phyloP scores from a whole-genome alignment of 306 rosid genomes.

The Quercus ilex region DNA sequence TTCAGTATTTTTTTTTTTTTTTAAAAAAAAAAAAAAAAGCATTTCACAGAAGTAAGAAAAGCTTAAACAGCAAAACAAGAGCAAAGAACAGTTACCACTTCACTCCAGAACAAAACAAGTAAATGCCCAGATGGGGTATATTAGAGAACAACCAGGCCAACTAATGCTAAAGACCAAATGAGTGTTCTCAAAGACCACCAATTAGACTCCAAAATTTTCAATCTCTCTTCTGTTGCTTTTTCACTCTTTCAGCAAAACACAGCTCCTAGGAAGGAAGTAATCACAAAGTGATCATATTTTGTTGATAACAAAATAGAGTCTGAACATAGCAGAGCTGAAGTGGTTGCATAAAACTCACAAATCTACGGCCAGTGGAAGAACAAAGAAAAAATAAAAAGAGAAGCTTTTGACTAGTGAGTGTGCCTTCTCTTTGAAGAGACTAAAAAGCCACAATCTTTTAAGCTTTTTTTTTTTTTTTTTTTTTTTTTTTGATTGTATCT shows the following conservation, averaged over 20 bases:
- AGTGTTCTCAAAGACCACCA: conserved; percentile 22
- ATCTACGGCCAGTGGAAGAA: conserved; percentile 26
- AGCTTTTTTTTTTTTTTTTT: no score
- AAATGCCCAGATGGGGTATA: conserved; percentile 21
- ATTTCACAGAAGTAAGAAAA: conserved; percentile 14
- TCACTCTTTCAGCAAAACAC: conserved; percentile 32
- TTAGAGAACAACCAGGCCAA: conserved; percentile 25
- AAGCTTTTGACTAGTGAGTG: conserved; percentile 43
- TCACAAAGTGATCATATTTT: conserved; percentile 42
- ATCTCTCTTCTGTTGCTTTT: conserved; percentile 18
- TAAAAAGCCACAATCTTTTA: conserved; percentile 20
- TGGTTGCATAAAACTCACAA: conserved; percentile 34
- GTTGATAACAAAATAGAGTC: conserved; percentile 30
- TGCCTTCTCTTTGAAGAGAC: conserved; percentile 37
- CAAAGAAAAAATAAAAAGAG: conserved; percentile 1
- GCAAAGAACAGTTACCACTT: conserved; percentile 25
- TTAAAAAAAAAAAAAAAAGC: neutral
- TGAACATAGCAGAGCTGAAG: conserved; percentile 32
- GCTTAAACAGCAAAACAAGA: conserved; percentile 18
- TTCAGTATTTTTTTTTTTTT: neutral
- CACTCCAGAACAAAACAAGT: conserved; percentile 38
- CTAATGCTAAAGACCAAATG: conserved; percentile 26
- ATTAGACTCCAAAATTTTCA: conserved; percentile 30
- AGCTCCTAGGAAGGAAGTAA: conserved; percentile 37
- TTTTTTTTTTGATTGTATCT: no score